A percentile compares a stretch with the other conserved stretches of the same genome.
Conservation (phyloP, 148 eudicot species). For the Rhododendron vialii region DNA sequence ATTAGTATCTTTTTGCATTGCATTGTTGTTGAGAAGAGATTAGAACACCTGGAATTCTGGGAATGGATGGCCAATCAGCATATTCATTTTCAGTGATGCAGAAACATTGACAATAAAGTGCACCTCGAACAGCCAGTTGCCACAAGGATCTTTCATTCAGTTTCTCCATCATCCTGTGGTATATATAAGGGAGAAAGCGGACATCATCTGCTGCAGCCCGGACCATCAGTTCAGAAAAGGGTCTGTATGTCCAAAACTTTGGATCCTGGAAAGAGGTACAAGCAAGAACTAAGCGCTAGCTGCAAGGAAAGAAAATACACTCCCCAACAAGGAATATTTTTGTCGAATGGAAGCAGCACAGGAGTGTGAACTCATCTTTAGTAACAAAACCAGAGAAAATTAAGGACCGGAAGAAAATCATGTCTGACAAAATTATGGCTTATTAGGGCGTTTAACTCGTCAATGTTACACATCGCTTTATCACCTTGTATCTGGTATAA, state of each 20-base stretch:
- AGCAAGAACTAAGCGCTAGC: background rate
- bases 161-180: conserved; percentile 84
- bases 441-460: background rate
- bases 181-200: conserved; percentile 76
- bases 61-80: conserved; percentile 86
- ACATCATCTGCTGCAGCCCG: conserved; percentile 97
- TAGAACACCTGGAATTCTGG: conserved; percentile 70
- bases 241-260: conserved; percentile 84
- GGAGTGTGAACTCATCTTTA: background rate
- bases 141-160: conserved; percentile 66
- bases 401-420: background rate
- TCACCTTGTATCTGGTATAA: background rate
- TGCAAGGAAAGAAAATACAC: background rate
- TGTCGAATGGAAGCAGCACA: background rate
- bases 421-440: background rate
- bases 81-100: conserved; percentile 51
- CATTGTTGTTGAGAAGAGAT: background rate
- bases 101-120: conserved; percentile 89
- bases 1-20: background rate
- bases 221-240: conserved; percentile 82
- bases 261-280: conserved; percentile 61
- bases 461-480: background rate
- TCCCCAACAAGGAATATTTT: background rate
- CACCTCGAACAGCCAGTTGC: conserved; percentile 85
- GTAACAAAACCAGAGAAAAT: background rate